Conservation (phyloP, 495 filamentous ascomycete genomes). For the Apodospora peruviana region DNA sequence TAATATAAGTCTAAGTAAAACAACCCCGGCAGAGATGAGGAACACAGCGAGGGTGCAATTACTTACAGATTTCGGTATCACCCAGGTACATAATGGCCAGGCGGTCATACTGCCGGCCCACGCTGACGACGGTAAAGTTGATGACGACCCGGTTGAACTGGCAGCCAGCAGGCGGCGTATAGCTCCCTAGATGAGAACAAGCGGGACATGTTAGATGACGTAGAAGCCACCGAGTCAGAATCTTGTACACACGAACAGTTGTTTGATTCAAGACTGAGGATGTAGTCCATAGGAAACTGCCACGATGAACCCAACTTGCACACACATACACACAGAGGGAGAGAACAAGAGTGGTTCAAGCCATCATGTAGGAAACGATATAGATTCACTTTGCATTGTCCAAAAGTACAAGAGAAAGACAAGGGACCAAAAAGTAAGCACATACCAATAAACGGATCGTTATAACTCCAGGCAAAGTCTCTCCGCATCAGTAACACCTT, state of each 20-base stretch:
- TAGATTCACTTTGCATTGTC: too few relatives aligned
- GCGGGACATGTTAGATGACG: background rate
- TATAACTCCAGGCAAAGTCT: conserved; percentile 73
- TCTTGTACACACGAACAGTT: too few relatives aligned
- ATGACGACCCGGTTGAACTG: conserved; percentile 73
- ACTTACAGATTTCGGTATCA: conserved; percentile 68
- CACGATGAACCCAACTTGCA: background rate
- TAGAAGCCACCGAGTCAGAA: too few relatives aligned
- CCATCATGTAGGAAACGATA: background rate
- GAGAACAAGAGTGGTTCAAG: background rate
- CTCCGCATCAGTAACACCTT: conserved; percentile 60
- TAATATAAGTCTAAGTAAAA: background rate
- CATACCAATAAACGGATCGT: conserved; percentile 70
- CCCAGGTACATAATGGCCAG: conserved; percentile 75
- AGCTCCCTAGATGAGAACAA: conserved; percentile 44
- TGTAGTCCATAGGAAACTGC: background rate
- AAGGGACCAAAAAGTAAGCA: too few relatives aligned
- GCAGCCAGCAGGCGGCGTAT: conserved; percentile 64
- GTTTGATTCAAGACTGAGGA: too few relatives aligned
- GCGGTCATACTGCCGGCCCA: conserved; percentile 74
- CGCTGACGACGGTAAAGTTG: conserved; percentile 74
- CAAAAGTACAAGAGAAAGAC: too few relatives aligned
- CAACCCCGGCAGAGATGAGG: background rate
- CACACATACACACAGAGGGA: background rate
- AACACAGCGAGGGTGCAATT: background rate